Evolutionary conservation across 2,329 filamentous ascomycete genomes (phyloP).

Genomic region (Ceratocystis lukuohia): DNA sequence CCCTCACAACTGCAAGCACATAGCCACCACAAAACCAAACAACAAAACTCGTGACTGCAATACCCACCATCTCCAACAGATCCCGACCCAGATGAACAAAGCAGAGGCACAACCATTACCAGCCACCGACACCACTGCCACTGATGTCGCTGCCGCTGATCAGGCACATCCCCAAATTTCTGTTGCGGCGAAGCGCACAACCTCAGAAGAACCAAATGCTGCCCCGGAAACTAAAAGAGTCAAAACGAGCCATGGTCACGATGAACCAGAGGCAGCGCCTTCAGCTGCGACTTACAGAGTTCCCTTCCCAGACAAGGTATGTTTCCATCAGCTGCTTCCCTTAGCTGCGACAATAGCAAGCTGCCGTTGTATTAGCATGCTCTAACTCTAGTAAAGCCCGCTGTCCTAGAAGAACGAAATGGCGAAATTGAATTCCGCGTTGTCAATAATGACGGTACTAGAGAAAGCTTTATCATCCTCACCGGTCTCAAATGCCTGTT

Average conservation of each 20-base stretch:
- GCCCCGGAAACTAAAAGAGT: neutral
- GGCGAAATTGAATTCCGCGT: slow-evolving; percentile 95
- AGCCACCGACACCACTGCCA: neutral
- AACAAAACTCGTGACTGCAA: neutral
- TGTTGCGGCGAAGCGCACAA: neutral
- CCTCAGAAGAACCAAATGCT: slow-evolving; percentile 3
- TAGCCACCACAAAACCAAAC: neutral
- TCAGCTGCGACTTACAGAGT: neutral
- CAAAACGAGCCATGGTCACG: slow-evolving; percentile 1
- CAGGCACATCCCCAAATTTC: neutral
- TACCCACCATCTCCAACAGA: neutral
- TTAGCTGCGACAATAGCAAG: neutral
- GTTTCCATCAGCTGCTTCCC: neutral
- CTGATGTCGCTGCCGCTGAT: neutral
- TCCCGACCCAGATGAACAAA: neutral
- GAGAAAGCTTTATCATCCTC: slow-evolving; percentile 83
- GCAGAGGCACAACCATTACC: neutral
- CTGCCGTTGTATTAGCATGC: neutral
- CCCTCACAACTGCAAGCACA: neutral
- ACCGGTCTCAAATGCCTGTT: slow-evolving; percentile 96
- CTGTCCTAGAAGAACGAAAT: slow-evolving; percentile 82
- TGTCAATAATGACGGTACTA: slow-evolving; percentile 86
- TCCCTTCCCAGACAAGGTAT: slow-evolving; percentile 4
- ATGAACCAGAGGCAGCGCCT: neutral
- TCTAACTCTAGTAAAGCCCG: slow-evolving; percentile 41